Conservation (phyloP, 352 stramenopile species). For the Blastocystis sp. region DNA sequence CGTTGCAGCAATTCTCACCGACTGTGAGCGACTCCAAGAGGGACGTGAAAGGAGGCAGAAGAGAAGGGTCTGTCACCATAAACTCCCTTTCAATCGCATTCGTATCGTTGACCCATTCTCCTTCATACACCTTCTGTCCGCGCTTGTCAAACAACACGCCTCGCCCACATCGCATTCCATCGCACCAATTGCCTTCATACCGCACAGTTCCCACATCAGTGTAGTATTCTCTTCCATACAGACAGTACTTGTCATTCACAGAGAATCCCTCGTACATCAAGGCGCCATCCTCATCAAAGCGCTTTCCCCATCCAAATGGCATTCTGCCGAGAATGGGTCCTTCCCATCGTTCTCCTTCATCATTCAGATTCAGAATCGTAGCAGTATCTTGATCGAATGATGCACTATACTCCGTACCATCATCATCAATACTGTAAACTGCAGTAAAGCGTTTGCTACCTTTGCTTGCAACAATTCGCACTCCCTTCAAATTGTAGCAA, state of each 20-base stretch:
- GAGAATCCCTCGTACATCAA: not conserved
- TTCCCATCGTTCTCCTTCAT: constrained; percentile 20
- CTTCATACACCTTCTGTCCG: not conserved
- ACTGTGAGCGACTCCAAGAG: not conserved
- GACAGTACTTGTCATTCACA: not conserved
- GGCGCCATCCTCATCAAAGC: not conserved
- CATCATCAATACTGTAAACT: not conserved
- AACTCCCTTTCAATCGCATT: not conserved
- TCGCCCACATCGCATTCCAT: not conserved
- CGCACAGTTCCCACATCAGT: not conserved
- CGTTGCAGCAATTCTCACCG: not conserved
- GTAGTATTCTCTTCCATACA: not conserved
- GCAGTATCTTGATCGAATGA: not conserved
- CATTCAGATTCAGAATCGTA: constrained; percentile 26
- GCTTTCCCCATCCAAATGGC: constrained; percentile 45
- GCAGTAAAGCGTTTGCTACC: not conserved
- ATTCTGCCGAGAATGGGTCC: not conserved
- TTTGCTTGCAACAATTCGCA: not conserved
- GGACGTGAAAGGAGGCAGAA: not conserved
- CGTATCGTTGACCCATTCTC: not conserved
- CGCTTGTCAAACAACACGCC: not conserved
- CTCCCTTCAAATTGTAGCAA: not conserved
- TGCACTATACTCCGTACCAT: not conserved
- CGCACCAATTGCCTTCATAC: not conserved
- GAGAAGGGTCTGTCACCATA: not conserved